These are phyloP conservation scores for Magnolia kwangsiensis DNA, from an alignment of 164 flowering plant genomes.

Conservation along the genomic window DNA sequence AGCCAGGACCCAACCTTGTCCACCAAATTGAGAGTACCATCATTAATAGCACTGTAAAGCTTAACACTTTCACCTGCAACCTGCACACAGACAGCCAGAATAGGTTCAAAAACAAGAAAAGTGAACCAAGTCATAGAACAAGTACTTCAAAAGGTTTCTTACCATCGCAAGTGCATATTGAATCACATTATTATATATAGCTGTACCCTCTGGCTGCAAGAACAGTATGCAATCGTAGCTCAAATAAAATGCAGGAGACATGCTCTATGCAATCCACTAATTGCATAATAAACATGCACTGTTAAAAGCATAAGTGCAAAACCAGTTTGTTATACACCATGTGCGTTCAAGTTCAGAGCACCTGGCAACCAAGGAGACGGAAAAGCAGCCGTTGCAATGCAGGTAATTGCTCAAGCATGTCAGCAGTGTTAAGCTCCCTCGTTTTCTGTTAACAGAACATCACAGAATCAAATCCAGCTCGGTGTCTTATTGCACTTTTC, in stretches of 20 bases:
- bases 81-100: constrained; percentile 24
- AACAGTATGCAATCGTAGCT: neutral
- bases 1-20: constrained; percentile 37
- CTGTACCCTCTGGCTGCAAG: constrained; percentile 55
- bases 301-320: neutral
- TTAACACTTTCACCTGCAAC: constrained; percentile 42
- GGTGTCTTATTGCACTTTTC: no score
- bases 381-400: constrained; percentile 48
- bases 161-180: constrained; percentile 53
- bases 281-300: neutral
- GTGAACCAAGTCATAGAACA: neutral
- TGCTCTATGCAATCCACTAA: neutral
- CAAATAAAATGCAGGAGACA: neutral
- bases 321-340: neutral
- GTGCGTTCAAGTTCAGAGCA: constrained; percentile 12
- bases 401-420: constrained; percentile 45
- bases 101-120: neutral
- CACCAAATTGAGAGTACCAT: constrained; percentile 43
- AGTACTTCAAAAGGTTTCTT: constrained; percentile 4
- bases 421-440: constrained; percentile 22
- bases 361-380: constrained; percentile 57
- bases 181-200: constrained; percentile 36
- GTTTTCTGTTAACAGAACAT: constrained; percentile 28
- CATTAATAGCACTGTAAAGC: constrained; percentile 39
- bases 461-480: neutral